Evolutionary conservation across 495 filamentous ascomycete species (phyloP), one percentile per base, ranked within the genome.

Genomic region (Neurospora sp.): DNA sequence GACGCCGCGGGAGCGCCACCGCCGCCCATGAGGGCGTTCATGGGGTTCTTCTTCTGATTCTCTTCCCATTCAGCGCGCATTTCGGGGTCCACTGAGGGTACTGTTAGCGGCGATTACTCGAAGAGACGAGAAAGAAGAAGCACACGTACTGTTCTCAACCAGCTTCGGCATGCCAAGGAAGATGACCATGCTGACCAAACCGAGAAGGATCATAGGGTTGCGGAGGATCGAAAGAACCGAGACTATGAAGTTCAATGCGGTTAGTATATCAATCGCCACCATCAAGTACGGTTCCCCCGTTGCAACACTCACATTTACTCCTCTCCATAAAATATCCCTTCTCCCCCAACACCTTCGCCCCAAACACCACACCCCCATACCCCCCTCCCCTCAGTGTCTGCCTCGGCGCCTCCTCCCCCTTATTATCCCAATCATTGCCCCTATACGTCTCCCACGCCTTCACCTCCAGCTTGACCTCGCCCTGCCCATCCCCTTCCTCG

Each of bases 171-270:
- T 90, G 38, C 94, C 94, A 69, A 98, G 83, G 47, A 97, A 94
- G 65, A 97, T 81, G 0, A 80, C 90, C 85, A 98, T 85, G 39
- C 90, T 92, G 31, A 95, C 89, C 27, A 97, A 79, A 14, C 91
- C 92, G 82, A 99, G 88, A 61, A 99, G 83, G 71, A 99, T 97
- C 92, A 98, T 98, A 4, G 96, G 96, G 77, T 91, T 97, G 82
- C 93, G 92, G 76, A 98, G 85, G 53, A 98, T 88, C 74, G 87
- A 86, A 71, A 97, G 74, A 72, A 86, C 74, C 74, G 82, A 85
- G 81, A 85, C 84, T 86, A 20, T 61, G 8, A 37, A 68, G 75
- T 45, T 45, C 8, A 20, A 8, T 8, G 42, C 42, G 70, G 71
- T 71, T 69, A 42, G 35, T 73, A 69, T 22, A 40, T 39, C 12